phyloP scores from a whole-genome alignment of 2,329 filamentous ascomycete species.

The Phialophora expanda region DNA sequence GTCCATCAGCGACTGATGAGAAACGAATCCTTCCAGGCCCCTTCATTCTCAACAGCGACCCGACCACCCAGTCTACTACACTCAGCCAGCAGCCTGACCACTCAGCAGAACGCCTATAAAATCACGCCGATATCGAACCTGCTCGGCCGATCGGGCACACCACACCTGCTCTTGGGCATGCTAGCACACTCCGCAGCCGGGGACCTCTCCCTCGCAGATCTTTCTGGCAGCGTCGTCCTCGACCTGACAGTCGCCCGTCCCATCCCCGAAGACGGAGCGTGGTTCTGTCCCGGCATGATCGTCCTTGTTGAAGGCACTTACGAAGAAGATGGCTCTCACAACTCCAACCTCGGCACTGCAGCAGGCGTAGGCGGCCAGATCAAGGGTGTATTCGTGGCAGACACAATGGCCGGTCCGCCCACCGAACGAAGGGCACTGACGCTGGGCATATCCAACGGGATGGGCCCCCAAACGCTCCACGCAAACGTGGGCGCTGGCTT shows the following conservation, averaged over 20 bases:
- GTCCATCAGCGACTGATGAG: conserved; percentile 90
- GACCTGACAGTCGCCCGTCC: conserved; percentile 80
- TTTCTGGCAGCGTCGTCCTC: conserved; percentile 84
- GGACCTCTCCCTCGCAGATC: conserved; percentile 78
- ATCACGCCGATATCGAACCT: conserved; percentile 83
- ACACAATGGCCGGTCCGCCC: conserved; percentile 89
- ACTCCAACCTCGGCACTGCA: conserved; percentile 68
- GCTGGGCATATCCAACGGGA: conserved; percentile 68
- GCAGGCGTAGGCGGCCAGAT: conserved; percentile 83
- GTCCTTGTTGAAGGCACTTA: conserved; percentile 95
- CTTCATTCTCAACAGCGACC: conserved; percentile 69
- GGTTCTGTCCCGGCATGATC: conserved; percentile 96
- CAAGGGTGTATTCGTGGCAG: conserved; percentile 87
- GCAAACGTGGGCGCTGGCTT: conserved; percentile 72
- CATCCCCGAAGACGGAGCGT: conserved; percentile 83
- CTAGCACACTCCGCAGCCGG: conserved; percentile 78
- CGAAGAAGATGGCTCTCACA: conserved; percentile 81
- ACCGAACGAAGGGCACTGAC: conserved; percentile 83
- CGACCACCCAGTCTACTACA: conserved; percentile 59
- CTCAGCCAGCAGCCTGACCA: conserved; percentile 61
- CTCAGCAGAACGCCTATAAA: conserved; percentile 72
- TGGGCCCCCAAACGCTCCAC: conserved; percentile 42
- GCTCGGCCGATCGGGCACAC: conserved; percentile 78
- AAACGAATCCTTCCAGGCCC: conserved; percentile 90
- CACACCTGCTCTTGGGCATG: conserved; percentile 85